Evolutionary conservation across 305 asterid genomes (phyloP), one percentile per base, ranked within the genome.

Genomic region (Ajuga reptans): DNA sequence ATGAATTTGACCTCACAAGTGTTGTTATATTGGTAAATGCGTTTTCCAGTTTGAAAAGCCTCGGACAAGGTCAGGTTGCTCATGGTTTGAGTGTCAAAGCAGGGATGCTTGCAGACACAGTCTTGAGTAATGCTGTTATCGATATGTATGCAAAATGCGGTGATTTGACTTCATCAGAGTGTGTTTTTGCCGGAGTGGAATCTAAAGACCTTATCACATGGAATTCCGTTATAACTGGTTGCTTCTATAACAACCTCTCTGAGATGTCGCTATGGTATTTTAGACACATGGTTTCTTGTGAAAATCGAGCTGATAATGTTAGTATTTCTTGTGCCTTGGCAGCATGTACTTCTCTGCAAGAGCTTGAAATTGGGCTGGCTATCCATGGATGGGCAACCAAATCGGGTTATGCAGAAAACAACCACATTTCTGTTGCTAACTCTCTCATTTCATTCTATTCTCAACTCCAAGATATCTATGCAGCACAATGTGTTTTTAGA

Each of bases 371-470:
- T 46, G 95, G 95, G 64, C 66, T 62, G 58, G 62, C 73, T 5
- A 73, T 88, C 58, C 92, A 88, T 63, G 81, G 89, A 15, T 79
- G 72, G 74, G 86, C 79, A 33, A 65, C 76, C 71, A 86, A 86
- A 69, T 75, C 55, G 61, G 87, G 89, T 11, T 88, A 73, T 60
- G 67, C 47, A 0, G 88, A 66, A 46, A 75, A 68, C 55, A 55
- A 33, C 70, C 72, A 73, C 54, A 41, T 76, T 29, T 83, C 90
- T 27, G 90, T 86, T 68, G 77, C 72, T 9, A 86, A 86, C 78
- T 80, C 90, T 69, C 92, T 86, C 58, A 58, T 84, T 80, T 83
- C 90, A 4, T 88, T 88, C 68, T 86, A 86, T 64, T 76, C 82
- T 69, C 83, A 77, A 12, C 51, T 57, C 27, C 66, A 70, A 18